Conservation (phyloP, 192 early-diverging fungal genomes). For the Haplosporangium gracile region DNA sequence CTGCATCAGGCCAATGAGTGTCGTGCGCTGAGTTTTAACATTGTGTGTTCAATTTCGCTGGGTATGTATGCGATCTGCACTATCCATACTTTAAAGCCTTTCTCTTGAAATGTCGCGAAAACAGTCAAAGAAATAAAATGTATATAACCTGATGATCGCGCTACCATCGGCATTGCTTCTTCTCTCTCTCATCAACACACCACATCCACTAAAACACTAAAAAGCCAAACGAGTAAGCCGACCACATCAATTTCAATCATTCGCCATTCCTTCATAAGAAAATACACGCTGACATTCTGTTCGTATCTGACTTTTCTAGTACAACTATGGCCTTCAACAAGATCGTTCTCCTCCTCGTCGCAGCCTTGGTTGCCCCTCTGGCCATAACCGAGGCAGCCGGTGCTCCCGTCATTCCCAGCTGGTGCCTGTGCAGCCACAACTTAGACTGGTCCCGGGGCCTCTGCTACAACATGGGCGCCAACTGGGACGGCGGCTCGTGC, state of each 20-base stretch:
- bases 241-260: background rate
- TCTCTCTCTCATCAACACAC: background rate
- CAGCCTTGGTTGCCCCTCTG: background rate
- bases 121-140: background rate
- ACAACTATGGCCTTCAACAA: slow-evolving; percentile 15
- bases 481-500: background rate
- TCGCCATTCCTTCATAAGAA: background rate
- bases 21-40: background rate
- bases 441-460: background rate
- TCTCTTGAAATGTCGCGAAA: background rate
- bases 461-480: background rate
- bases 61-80: background rate
- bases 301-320: background rate
- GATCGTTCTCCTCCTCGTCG: slow-evolving; percentile 15
- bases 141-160: background rate
- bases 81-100: background rate
- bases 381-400: slow-evolving; percentile 12
- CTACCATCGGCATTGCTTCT: background rate
- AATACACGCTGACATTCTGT: background rate
- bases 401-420: background rate
- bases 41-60: background rate
- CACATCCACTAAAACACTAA: background rate
- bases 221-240: background rate
- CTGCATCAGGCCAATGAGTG: background rate
- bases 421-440: background rate